phyloP scores from a whole-genome alignment of 495 filamentous ascomycete genomes.

The Daldinia loculata region DNA sequence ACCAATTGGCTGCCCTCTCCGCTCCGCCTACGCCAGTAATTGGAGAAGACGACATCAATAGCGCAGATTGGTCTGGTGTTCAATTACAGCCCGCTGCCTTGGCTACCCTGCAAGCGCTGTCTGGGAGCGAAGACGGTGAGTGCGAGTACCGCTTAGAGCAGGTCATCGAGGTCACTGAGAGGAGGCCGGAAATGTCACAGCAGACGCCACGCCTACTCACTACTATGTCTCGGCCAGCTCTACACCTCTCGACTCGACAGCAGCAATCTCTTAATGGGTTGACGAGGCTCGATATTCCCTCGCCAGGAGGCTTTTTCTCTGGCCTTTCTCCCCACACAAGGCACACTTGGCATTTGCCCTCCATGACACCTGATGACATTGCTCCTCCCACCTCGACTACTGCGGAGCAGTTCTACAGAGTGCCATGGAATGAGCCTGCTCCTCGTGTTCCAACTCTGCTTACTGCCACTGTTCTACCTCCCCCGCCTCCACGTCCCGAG shows the following conservation, averaged over 20 bases:
- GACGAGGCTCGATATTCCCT: constrained; percentile 81
- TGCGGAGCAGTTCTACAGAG: constrained; percentile 84
- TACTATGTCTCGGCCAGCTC: constrained; percentile 41
- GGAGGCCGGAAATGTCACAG: constrained; percentile 52
- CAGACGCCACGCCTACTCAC: constrained; percentile 53
- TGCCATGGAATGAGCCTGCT: constrained; percentile 67
- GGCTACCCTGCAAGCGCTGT: constrained; percentile 78
- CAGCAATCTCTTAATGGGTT: constrained; percentile 62
- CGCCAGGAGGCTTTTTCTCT: constrained; percentile 90
- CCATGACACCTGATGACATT: constrained; percentile 52
- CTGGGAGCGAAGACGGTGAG: constrained; percentile 61
- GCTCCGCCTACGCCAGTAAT: constrained; percentile 83
- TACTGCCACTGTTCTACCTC: constrained; percentile 46
- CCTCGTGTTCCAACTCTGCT: constrained; percentile 46
- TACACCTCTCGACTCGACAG: constrained; percentile 50
- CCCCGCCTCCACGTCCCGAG: constrained; percentile 49
- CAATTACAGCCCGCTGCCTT: constrained; percentile 80
- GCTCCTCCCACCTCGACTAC: constrained; percentile 76
- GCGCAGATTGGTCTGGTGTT: constrained; percentile 67
- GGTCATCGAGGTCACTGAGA: constrained; percentile 58
- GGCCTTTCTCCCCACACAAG: constrained; percentile 75
- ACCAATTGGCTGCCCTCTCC: constrained; percentile 80
- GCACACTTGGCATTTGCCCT: constrained; percentile 76
- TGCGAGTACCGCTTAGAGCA: constrained; percentile 61
- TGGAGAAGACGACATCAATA: constrained; percentile 60